Conservation (phyloP, 1,139 yeast species). For the Sugiyamaella japonica region DNA sequence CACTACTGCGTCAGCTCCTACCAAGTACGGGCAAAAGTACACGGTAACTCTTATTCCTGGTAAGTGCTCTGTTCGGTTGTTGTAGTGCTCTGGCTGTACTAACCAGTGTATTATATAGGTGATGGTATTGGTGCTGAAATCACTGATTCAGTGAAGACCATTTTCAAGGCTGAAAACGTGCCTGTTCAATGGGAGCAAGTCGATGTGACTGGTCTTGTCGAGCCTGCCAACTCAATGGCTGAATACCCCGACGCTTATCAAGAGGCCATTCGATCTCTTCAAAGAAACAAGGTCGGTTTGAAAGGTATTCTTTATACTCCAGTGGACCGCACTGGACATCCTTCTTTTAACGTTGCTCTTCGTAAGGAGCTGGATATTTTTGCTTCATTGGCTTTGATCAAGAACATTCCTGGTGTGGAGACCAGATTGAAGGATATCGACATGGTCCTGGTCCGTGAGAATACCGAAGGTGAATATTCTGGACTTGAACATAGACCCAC, state of each 20-base stretch:
- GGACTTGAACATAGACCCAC: constrained; percentile 97
- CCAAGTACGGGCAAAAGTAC: constrained; percentile 88
- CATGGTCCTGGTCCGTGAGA: constrained; percentile 94
- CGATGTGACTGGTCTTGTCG: constrained; percentile 79
- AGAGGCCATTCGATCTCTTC: constrained; percentile 87
- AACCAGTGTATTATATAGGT: constrained; percentile 38
- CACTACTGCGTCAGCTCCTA: constrained; percentile 26
- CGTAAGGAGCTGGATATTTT: constrained; percentile 95
- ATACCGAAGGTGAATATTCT: constrained; percentile 97
- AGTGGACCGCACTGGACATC: constrained; percentile 66
- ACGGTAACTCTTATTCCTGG: constrained; percentile 93
- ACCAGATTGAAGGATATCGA: constrained; percentile 87
- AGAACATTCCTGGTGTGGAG: constrained; percentile 92
- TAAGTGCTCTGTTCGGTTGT: no score
- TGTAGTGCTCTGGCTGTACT: no score
- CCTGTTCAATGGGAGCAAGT: constrained; percentile 96
- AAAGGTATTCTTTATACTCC: constrained; percentile 96
- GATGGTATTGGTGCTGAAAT: constrained; percentile 98
- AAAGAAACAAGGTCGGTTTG: constrained; percentile 95
- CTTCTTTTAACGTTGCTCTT: constrained; percentile 91
- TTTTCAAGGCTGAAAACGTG: constrained; percentile 79
- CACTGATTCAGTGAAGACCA: constrained; percentile 88
- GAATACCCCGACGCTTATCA: constrained; percentile 59
- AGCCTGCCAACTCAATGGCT: constrained; percentile 40
- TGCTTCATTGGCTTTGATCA: constrained; percentile 90